A percentile compares a stretch with the other conserved stretches of the same genome.
phyloP scores from a whole-genome alignment of 2,329 filamentous ascomycete species.

The Akanthomyces uredinophilus region DNA sequence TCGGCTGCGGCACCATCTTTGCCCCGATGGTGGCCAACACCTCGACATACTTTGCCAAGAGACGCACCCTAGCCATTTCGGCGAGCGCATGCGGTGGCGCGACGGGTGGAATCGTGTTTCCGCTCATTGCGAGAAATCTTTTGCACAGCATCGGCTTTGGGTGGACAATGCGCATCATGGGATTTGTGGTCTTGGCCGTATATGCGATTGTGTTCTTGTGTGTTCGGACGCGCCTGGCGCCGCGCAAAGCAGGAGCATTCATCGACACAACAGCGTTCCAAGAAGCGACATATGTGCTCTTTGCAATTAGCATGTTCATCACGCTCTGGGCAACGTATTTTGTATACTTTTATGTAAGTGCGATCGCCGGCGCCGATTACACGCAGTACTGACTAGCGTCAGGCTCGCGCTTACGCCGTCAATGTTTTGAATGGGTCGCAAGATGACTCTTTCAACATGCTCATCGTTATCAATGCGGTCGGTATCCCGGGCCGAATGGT shows the following conservation, averaged over 20 bases:
- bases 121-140: slow-evolving; percentile 50
- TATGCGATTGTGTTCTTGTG: slow-evolving; percentile 35
- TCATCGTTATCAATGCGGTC: slow-evolving; percentile 55
- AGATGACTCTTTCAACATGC: slow-evolving; percentile 48
- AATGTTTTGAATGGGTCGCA: slow-evolving; percentile 42
- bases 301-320: slow-evolving; percentile 31
- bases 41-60: slow-evolving; percentile 56
- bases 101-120: slow-evolving; percentile 60
- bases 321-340: slow-evolving; percentile 47
- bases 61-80: slow-evolving; percentile 55
- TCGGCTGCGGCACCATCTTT: slow-evolving; percentile 52
- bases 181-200: slow-evolving; percentile 50
- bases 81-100: slow-evolving; percentile 55
- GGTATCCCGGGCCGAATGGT: slow-evolving; percentile 52
- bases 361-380: background rate
- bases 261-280: slow-evolving; percentile 48
- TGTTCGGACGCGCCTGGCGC: slow-evolving; percentile 43
- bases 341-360: slow-evolving; percentile 41
- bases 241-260: slow-evolving; percentile 43
- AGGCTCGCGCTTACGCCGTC: slow-evolving; percentile 36
- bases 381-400: no score
- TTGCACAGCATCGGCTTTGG: slow-evolving; percentile 56
- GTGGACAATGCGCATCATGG: slow-evolving; percentile 60
- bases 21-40: slow-evolving; percentile 49
- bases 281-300: slow-evolving; percentile 39